Percentiles rank a stretch among this genome's conserved stretches.
phyloP scores from a whole-genome alignment of 116 monocot species.

The Zostera marina region DNA sequence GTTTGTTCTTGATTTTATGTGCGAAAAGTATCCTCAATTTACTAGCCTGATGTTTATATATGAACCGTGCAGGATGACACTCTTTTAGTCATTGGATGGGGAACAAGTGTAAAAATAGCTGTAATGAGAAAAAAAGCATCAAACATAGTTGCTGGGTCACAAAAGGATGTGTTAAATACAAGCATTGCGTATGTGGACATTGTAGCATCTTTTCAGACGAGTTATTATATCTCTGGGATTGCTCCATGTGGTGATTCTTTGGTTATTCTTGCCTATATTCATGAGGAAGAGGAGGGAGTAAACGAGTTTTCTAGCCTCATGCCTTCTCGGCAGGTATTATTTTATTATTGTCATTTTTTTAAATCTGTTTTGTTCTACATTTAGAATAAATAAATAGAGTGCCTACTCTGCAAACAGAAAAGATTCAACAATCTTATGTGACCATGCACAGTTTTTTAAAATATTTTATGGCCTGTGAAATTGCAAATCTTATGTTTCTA shows the following conservation, averaged over 20 bases:
- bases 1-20: not conserved
- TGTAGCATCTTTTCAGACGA: conserved; percentile 88
- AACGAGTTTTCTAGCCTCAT: conserved; percentile 40
- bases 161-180: conserved; percentile 31
- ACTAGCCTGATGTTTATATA: not conserved
- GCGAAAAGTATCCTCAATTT: not conserved
- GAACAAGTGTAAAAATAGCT: conserved; percentile 80
- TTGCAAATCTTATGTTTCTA: too few species aligned
- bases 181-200: conserved; percentile 76
- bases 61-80: conserved; percentile 56
- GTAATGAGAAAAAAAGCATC: conserved; percentile 47
- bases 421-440: not conserved
- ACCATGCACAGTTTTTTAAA: not conserved
- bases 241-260: conserved; percentile 92
- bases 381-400: too few species aligned
- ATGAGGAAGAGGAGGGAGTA: conserved; percentile 55
- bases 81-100: conserved; percentile 96
- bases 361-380: not conserved
- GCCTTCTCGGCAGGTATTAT: conserved; percentile 62
- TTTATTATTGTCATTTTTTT: not conserved
- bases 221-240: conserved; percentile 86
- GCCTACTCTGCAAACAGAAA: not conserved
- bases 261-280: conserved; percentile 87
- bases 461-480: not conserved
- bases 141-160: conserved; percentile 33